These are phyloP conservation scores for Erodium texanum DNA, from an alignment of 441 rosid genomes.

Conservation along the genomic window DNA sequence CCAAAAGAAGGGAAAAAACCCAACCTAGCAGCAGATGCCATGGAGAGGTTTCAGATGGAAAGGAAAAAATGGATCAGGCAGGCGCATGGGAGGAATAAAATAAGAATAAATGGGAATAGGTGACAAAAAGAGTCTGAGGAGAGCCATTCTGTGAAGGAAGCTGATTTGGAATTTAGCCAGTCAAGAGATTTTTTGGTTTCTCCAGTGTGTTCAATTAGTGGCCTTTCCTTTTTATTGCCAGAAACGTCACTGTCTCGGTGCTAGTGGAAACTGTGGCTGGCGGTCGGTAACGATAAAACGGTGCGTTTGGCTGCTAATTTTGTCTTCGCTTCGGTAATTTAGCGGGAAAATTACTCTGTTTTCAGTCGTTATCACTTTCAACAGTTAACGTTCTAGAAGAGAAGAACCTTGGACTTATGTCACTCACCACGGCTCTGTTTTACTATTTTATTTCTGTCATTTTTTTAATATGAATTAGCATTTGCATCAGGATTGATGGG, in stretches of 20 bases:
- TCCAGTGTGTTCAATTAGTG: neutral
- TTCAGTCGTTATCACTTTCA: neutral
- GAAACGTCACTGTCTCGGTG: neutral
- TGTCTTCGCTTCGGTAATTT: neutral
- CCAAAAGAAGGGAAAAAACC: conserved; percentile 21
- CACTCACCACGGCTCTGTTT: neutral
- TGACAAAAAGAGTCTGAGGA: neutral
- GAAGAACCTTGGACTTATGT: neutral
- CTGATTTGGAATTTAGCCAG: neutral
- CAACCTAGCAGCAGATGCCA: conserved; percentile 33
- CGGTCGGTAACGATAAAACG: neutral
- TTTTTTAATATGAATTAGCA: too few species aligned
- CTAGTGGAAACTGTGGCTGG: too few species aligned
- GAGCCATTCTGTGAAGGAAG: neutral
- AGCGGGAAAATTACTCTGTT: neutral
- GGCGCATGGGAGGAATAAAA: neutral
- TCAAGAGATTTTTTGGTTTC: neutral
- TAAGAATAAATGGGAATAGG: neutral
- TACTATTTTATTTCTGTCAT: neutral
- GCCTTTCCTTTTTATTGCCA: neutral
- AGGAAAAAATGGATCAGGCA: too few species aligned
- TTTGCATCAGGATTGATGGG: too few species aligned
- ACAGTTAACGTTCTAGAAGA: too few species aligned
- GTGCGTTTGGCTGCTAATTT: neutral
- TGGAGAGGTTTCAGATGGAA: conserved; percentile 11